A percentile compares a stretch with the other conserved stretches of the same genome.
Evolutionary conservation across 2,329 filamentous ascomycete genomes (phyloP).

Genomic region (Ustulina deusta): DNA sequence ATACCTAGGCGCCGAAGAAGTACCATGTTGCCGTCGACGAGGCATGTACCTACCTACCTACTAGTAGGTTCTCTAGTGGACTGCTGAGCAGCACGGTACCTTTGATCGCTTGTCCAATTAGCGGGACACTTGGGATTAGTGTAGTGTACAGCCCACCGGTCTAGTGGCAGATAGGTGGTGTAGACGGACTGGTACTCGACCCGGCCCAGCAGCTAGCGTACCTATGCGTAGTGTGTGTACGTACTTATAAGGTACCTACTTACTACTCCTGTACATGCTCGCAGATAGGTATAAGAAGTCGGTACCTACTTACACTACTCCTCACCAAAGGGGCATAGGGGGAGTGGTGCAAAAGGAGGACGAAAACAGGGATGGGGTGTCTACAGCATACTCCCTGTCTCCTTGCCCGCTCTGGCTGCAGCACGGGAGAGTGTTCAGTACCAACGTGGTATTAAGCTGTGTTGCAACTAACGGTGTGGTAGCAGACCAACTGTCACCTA

Average conservation of each 20-base stretch:
- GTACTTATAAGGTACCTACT: no score
- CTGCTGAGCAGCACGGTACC: conserved; percentile 3
- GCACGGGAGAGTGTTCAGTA: conserved; percentile 15
- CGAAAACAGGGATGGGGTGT: background rate
- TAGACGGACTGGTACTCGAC: background rate
- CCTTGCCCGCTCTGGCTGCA: conserved; percentile 5
- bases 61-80: background rate
- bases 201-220: background rate
- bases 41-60: background rate
- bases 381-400: conserved; percentile 13
- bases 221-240: background rate
- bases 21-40: no score
- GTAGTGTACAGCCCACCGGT: background rate
- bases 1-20: background rate
- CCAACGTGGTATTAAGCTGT: conserved; percentile 5
- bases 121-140: conserved; percentile 2
- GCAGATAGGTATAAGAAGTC: no score
- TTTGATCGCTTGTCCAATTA: conserved; percentile 1
- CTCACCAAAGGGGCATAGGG: background rate
- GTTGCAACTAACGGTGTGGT: conserved; percentile 4
- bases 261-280: no score
- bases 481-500: conserved; percentile 3
- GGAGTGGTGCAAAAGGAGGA: background rate
- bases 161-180: no score
- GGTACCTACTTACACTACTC: no score